A percentile compares a stretch with the other conserved stretches of the same genome.
phyloP scores from a whole-genome alignment of 768 basidiomycete genomes.

The Lentinula aciculospora region DNA sequence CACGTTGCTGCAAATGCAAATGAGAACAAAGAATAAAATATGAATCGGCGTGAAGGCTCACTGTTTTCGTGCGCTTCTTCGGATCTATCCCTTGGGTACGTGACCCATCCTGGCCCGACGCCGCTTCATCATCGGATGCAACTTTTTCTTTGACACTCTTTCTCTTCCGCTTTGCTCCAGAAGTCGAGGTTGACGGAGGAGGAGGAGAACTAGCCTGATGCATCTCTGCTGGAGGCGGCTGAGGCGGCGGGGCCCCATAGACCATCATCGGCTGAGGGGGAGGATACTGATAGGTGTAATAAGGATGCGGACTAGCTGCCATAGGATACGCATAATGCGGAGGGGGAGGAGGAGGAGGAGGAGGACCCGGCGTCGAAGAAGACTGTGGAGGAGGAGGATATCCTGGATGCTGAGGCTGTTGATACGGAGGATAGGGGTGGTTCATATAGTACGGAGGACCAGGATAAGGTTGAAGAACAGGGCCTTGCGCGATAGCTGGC shows the following conservation, averaged over 20 bases:
- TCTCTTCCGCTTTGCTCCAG: conserved; percentile 61
- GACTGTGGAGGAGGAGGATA: conserved; percentile 25
- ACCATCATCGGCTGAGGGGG: conserved; percentile 67
- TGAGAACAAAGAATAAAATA: conserved; percentile 8
- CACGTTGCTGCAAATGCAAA: conserved; percentile 44
- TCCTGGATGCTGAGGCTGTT: conserved; percentile 19
- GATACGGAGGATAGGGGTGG: conserved; percentile 49
- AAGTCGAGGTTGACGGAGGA: conserved; percentile 27
- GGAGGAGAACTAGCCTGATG: conserved; percentile 9
- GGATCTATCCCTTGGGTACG: conserved; percentile 41
- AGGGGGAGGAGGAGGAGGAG: conserved; percentile 33
- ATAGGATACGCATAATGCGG: conserved; percentile 54
- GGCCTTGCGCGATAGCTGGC: conserved; percentile 29
- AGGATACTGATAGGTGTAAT: conserved; percentile 54
- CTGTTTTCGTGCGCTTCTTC: conserved; percentile 90
- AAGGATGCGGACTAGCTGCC: conserved; percentile 49
- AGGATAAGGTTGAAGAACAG: conserved; percentile 50
- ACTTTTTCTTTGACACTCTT: conserved; percentile 42
- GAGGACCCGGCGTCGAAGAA: conserved; percentile 32
- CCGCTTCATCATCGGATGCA: conserved; percentile 57
- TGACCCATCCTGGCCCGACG: conserved; percentile 39
- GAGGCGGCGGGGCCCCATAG: conserved; percentile 46
- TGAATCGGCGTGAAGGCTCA: conserved; percentile 20
- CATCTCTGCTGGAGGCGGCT: conserved; percentile 30
- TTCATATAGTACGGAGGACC: conserved; percentile 58